Base-by-base conservation (phyloP, 352 stramenopile species). In the Aphanomyces invadans region DNA sequence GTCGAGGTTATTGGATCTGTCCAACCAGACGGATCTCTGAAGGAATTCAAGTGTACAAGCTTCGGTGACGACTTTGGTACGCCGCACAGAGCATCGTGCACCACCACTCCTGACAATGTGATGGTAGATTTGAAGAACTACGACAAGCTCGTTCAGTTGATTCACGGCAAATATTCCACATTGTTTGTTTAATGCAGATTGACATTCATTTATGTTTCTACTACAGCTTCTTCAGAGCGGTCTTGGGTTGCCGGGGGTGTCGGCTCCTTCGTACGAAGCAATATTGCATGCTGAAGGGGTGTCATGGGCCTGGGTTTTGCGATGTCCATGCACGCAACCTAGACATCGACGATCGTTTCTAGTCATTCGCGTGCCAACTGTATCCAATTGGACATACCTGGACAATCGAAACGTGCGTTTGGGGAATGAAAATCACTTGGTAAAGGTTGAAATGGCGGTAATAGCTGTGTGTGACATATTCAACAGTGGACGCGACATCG, bases 41-140 rank as follows among this genome's bases (percentile, higher is more conserved):
- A 92, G 64, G 83, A 94, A 72, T 92, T 91, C 73, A 94, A 94
- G 74, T 83, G 75, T 33, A 92, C 83, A 69, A 80, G 86, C 56
- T 94, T 90, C 52, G 81, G 82, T 17, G 86, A 92, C 60, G 77
- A 84, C 69, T 71, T 73, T 62, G 63, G 62, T 73, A 53, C 17
- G 9, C 15, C 4, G 9, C 10, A 11, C 62, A 26, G 28, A 36
- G n/a, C 23, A 21, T 19, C 23, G 0, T 63, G 60, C 28, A 7
- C 12, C 15, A 15, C n/a, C 2, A 32, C 28, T 55, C 5, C 7
- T 53, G 23, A n/a, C n/a, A n/a, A 21, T 15, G 23, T 60, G 36
- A 38, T 66, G 12, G 87, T 90, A 55, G 86, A 92, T 46, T 70
- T 94, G 51, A 80, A 84, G 54, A 88, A 77, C 56, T 94, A 94